Evolutionary conservation across 2,329 filamentous ascomycete genomes (phyloP).

Genomic region (Fusarium sp.): DNA sequence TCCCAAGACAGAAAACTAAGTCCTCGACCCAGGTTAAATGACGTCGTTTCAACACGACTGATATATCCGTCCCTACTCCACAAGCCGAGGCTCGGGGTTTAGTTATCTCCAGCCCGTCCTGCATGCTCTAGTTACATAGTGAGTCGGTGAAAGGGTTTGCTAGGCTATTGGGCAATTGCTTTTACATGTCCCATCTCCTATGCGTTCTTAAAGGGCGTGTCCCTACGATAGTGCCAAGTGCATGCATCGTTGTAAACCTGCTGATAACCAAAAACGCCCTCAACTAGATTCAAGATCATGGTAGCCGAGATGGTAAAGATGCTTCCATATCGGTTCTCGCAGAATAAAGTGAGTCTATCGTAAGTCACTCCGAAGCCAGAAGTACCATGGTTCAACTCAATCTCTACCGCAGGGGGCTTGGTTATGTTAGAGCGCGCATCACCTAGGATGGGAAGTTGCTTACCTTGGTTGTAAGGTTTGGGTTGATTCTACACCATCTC

Average conservation of each 20-base stretch:
- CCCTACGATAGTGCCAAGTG: conserved; percentile 44
- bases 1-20: neutral
- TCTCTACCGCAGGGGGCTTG: conserved; percentile 57
- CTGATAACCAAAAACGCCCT: conserved; percentile 60
- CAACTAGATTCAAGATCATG: conserved; percentile 59
- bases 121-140: neutral
- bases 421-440: neutral
- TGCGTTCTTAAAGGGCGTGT: conserved; percentile 27
- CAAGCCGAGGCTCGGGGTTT: neutral
- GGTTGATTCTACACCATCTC: conserved; percentile 60
- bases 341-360: conserved; percentile 56
- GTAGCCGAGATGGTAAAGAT: conserved; percentile 54
- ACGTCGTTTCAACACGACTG: neutral
- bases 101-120: neutral
- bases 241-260: conserved; percentile 36
- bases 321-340: conserved; percentile 48
- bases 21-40: neutral
- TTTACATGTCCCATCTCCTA: neutral
- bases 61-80: neutral
- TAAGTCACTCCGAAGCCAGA: conserved; percentile 59
- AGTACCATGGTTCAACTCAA: conserved; percentile 57
- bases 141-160: neutral
- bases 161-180: neutral
- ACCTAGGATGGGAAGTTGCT: conserved; percentile 6
- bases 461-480: conserved; percentile 51